A percentile compares a stretch with the other conserved stretches of the same genome.
Evolutionary conservation across 2,329 filamentous ascomycete species (phyloP).

Genomic region (Stemphylium lycopersici): DNA sequence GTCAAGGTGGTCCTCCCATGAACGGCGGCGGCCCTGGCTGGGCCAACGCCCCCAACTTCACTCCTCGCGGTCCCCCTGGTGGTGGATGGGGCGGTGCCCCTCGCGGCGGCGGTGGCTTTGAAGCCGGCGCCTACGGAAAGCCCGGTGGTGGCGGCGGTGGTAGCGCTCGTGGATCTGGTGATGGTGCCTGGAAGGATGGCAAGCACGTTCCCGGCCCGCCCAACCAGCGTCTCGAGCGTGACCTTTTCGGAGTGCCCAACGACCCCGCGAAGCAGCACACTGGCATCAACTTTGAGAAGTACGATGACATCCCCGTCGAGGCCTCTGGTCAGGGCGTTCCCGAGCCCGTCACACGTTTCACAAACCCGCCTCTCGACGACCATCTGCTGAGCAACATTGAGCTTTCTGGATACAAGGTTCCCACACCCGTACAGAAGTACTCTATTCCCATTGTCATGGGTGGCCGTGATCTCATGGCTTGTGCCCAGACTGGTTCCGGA

Average conservation of each 20-base stretch:
- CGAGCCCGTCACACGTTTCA: constrained; percentile 88
- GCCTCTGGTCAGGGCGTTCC: constrained; percentile 93
- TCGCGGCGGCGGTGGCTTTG: constrained; percentile 58
- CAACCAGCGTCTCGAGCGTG: constrained; percentile 90
- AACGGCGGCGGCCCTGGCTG: constrained; percentile 66
- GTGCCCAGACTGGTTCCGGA: constrained; percentile 98
- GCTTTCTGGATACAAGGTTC: constrained; percentile 91
- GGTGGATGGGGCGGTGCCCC: constrained; percentile 50
- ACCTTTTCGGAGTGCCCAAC: constrained; percentile 89
- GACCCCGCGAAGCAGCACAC: constrained; percentile 95
- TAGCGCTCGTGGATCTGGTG: constrained; percentile 80
- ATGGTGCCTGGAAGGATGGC: constrained; percentile 95
- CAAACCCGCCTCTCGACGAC: constrained; percentile 92
- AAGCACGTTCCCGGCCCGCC: constrained; percentile 91
- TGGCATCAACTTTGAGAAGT: constrained; percentile 99
- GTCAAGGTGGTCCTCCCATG: constrained; percentile 42
- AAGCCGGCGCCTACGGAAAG: constrained; percentile 68
- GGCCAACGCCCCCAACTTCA: constrained; percentile 65
- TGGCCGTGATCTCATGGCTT: constrained; percentile 98
- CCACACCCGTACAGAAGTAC: constrained; percentile 98
- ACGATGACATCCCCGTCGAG: constrained; percentile 98
- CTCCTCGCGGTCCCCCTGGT: constrained; percentile 51
- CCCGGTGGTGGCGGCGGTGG: constrained; percentile 56
- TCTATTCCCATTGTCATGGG: constrained; percentile 99
- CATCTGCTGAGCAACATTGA: constrained; percentile 93